A percentile compares a stretch with the other conserved stretches of the same genome.
phyloP scores from a whole-genome alignment of 1,284 basidiomycete species.

The Cutaneotrichosporon sp. region DNA sequence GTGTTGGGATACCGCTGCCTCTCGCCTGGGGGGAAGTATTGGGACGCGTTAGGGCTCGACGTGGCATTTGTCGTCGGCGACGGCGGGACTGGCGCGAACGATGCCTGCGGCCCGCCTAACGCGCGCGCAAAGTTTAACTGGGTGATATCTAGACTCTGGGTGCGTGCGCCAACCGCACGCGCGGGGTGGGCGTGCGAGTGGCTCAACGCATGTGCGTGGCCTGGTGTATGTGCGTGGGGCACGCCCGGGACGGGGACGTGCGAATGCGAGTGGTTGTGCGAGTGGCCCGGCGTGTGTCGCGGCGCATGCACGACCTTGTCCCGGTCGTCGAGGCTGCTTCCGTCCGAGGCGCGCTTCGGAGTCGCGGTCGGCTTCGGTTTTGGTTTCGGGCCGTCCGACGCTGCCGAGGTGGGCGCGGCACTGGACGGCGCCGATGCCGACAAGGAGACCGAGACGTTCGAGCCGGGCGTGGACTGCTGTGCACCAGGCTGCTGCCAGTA shows the following conservation, averaged over 20 bases:
- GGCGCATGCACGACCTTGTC: too few species aligned
- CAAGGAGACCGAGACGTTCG: not conserved
- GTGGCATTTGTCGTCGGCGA: slow-evolving; percentile 22
- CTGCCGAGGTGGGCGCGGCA: slow-evolving; percentile 55
- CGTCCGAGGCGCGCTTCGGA: slow-evolving; percentile 85
- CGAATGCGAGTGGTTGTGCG: slow-evolving; percentile 12
- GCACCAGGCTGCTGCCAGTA: slow-evolving; percentile 24
- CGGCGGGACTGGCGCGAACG: slow-evolving; percentile 32
- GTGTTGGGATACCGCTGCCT: slow-evolving; percentile 17
- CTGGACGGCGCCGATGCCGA: not conserved
- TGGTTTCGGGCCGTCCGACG: slow-evolving; percentile 58
- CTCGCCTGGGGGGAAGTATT: not conserved
- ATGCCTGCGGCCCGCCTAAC: slow-evolving; percentile 17
- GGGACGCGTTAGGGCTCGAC: slow-evolving; percentile 32
- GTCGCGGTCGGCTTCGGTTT: not conserved
- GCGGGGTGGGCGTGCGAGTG: slow-evolving; percentile 29
- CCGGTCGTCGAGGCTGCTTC: too few species aligned
- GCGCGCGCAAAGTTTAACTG: slow-evolving; percentile 43
- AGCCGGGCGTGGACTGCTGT: not conserved
- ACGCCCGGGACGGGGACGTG: not conserved
- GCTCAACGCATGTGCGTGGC: slow-evolving; percentile 17
- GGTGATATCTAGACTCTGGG: slow-evolving; percentile 50
- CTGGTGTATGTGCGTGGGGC: slow-evolving; percentile 11
- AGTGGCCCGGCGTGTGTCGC: slow-evolving; percentile 6
- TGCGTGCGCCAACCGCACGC: slow-evolving; percentile 40